Evolutionary conservation across 2,329 filamentous ascomycete genomes (phyloP), one percentile per base, ranked within the genome.

Genomic region (Cladosporium austrohemisphaericum): DNA sequence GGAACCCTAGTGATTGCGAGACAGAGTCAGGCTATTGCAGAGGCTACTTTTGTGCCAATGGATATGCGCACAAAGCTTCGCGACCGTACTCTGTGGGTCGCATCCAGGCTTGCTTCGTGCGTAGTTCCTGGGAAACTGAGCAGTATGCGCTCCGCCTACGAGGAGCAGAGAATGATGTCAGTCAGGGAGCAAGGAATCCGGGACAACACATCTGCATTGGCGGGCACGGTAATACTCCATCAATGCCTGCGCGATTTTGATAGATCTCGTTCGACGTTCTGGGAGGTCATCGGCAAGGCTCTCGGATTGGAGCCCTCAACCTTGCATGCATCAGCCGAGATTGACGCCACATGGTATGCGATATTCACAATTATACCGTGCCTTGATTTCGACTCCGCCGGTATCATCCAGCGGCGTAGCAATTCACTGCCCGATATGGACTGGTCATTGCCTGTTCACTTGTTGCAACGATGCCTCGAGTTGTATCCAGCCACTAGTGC

Each of bases 321-420:
- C 2, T 51, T 62, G 4, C 55, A 41, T 9, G 56, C 67, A 8
- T 38, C 73, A 5, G 53, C 56, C 14, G 51, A 56, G 43, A 63
- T 71, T 13, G 66, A 75, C 46, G 55, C 60, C 36, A 53, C 65
- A 11, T 72, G 70, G 67, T 66, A 69, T 33, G 65, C 67, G n/a
- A 32, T 79, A 1, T 80, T 81, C 55, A 72, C 69, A 1, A 56
- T 78, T 1, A 66, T 83, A 10, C 79, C 80, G 2, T 68, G 78
- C 13, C 61, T 72, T 6, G 77, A 80, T 52, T 63, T 84, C 18
- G 75, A 81, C 55, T 52, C 61, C 1, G 58, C 62, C 48, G 80
- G 80, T 2, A 69, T 78, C 13, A 64, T 73, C 16, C 63, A 65
- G 2, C 59, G 65, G 19, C 69, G 69, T 10, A 65, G 65, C 25